Evolutionary conservation across 768 basidiomycete genomes (phyloP), one percentile per base, ranked within the genome.

Genomic region (Psilocybe sp.): DNA sequence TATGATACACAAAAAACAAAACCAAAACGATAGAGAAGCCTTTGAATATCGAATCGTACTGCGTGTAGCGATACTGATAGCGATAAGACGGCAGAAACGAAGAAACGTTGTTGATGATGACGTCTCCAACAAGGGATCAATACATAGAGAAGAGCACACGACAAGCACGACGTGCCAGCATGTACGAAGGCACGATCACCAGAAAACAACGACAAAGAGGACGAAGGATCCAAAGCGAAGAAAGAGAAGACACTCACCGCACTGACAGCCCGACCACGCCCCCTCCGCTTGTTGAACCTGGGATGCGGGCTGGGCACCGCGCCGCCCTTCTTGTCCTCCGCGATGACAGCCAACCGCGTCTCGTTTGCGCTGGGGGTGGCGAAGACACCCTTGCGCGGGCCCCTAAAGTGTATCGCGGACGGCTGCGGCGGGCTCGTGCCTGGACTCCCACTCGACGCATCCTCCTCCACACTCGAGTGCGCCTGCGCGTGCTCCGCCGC

Each of bases 221-320:
- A 38, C 23, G 38, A 15, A 46, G 20, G 18, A 13, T 14, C 43
- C 13, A 28, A 31, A 13, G 33, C 19, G 12, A 19, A 20, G 13
- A 45, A 46, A n/a, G 23, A 35, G 43, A 44, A 44, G 41, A 40
- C 14, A 40, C 20, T 11, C n/a, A 31, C 31, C n/a, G 31, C 28
- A 31, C 15, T 19, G 18, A 36, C 39, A 67, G n/a, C 31, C 33
- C 47, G 23, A 38, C 35, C 20, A 44, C 14, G 23, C 49, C 51
- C 56, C 33, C 60, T 52, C 43, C 64, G 47, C 32, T 68, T 60
- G 47, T 57, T 62, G 51, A 72, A 74, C 51, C 68, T 66, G 39
- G 76, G 78, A 64, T 78, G 78, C 1, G 79, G 78, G n/a, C 75
- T 77, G 33, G 78, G 78, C 31, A 78, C 66, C 36, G 71, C 53